Base-by-base conservation (phyloP, 768 basidiomycete genomes). In the Pluteus cervinus region DNA sequence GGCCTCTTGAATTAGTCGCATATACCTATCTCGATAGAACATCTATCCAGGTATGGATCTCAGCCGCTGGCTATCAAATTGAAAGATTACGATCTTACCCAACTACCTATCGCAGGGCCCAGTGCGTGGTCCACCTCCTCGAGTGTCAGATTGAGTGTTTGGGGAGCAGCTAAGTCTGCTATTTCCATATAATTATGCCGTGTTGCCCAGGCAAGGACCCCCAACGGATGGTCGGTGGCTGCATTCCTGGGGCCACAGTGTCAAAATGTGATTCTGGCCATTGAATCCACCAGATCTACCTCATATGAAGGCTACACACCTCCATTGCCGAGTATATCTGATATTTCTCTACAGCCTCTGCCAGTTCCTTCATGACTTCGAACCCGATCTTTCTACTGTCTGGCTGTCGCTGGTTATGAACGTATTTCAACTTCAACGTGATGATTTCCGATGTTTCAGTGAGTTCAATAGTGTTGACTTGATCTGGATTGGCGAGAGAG, bases 341-440 rank as follows among this genome's bases (percentile, higher is more conserved):
- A 29, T 33, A 33, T 34, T 55, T 55, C 29, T 55, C 53, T 23
- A 44, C 54, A 2, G 54, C 52, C 14, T 55, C 50, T 5, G 54
- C 48, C 7, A 54, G 29, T 3, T 21, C 28, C 2, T 35, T 38
- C 5, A 48, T 40, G 6, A 41, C 16, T 5, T 32, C 33, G 33
- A 51, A 49, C 4, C 18, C 29, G 11, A 51, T 16, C 5, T 38
- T 29, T 3, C 12, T 14, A 11, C 46, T 42, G 22, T 52, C 46
- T 6, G 54, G 54, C 26, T 47, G 53, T 4, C 40, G 45, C 24
- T 46, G 47, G 16, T 33, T 46, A 29, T 51, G 48, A 45, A 53
- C 49, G 37, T 43, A 55, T 29, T 46, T 47, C 12, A 53, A 33
- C 5, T 53, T 41, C 8, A 51, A 34, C 11, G 25, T 16, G 15